phyloP scores from a whole-genome alignment of 2,329 filamentous ascomycete genomes.

The Botrytis porri region DNA sequence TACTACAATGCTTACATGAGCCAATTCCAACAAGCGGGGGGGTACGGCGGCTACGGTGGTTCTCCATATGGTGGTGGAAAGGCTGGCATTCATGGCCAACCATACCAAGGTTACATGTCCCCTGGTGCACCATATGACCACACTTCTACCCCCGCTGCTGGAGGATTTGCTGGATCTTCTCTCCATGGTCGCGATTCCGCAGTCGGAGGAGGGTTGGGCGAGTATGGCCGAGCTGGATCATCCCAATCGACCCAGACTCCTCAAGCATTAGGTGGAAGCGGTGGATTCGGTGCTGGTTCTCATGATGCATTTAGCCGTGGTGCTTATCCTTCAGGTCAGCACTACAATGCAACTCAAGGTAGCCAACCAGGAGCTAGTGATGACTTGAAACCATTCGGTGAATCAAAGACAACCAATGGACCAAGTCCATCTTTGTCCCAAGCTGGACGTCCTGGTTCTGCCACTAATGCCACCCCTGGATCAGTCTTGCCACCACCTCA shows the following conservation, averaged over 20 bases:
- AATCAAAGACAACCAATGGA: slow-evolving; percentile 38
- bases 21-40: slow-evolving; percentile 46
- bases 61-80: slow-evolving; percentile 38
- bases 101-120: slow-evolving; percentile 39
- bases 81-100: slow-evolving; percentile 37
- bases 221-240: slow-evolving; percentile 39
- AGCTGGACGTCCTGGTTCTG: slow-evolving; percentile 39
- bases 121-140: slow-evolving; percentile 39
- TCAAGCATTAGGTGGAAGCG: slow-evolving; percentile 36
- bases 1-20: slow-evolving; percentile 62
- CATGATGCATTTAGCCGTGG: slow-evolving; percentile 39
- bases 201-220: slow-evolving; percentile 36
- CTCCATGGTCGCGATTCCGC: slow-evolving; percentile 39
- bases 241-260: slow-evolving; percentile 37
- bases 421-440: slow-evolving; percentile 40
- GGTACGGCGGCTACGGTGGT: slow-evolving; percentile 38
- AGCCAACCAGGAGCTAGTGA: slow-evolving; percentile 36
- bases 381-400: slow-evolving; percentile 40
- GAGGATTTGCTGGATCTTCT: slow-evolving; percentile 35
- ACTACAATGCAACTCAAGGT: slow-evolving; percentile 35
- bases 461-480: slow-evolving; percentile 38
- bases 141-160: slow-evolving; percentile 37
- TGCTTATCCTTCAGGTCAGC: slow-evolving; percentile 39
- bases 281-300: slow-evolving; percentile 34
- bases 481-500: slow-evolving; percentile 39